Percentiles rank a stretch among this genome's conserved stretches.
phyloP scores from a whole-genome alignment of 75 land plant genomes.

The Cupressus sempervirens region DNA sequence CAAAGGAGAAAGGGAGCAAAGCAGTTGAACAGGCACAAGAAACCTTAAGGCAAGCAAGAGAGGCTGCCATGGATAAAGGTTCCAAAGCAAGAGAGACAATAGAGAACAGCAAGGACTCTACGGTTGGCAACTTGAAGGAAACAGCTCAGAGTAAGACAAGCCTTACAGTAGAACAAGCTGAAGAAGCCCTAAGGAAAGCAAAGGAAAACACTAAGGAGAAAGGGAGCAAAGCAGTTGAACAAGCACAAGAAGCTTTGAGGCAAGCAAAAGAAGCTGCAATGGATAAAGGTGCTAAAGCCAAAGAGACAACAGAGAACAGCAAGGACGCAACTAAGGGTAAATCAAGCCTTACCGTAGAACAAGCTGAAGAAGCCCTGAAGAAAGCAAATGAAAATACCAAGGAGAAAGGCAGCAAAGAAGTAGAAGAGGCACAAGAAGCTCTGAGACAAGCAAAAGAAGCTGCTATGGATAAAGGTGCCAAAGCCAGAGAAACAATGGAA shows the following conservation, averaged over 20 bases:
- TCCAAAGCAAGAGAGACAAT: background rate
- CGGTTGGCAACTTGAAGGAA: background rate
- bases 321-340: background rate
- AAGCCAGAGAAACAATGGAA: background rate
- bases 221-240: background rate
- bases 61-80: background rate
- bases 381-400: background rate
- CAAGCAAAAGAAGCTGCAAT: background rate
- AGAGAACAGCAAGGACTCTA: background rate
- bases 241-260: constrained; percentile 3
- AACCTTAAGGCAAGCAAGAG: background rate
- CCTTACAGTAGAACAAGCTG: background rate
- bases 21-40: constrained; percentile 6
- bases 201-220: background rate
- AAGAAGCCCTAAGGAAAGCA: background rate
- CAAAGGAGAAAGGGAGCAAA: background rate
- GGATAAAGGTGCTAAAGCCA: background rate
- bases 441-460: background rate
- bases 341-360: background rate
- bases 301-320: background rate
- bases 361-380: background rate
- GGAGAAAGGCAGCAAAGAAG: background rate
- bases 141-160: background rate
- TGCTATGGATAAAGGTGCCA: background rate
- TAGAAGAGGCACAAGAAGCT: constrained; percentile 7